Base-by-base conservation (phyloP, 306 rosid genomes). In the Vigna reflexopilosa region DNA sequence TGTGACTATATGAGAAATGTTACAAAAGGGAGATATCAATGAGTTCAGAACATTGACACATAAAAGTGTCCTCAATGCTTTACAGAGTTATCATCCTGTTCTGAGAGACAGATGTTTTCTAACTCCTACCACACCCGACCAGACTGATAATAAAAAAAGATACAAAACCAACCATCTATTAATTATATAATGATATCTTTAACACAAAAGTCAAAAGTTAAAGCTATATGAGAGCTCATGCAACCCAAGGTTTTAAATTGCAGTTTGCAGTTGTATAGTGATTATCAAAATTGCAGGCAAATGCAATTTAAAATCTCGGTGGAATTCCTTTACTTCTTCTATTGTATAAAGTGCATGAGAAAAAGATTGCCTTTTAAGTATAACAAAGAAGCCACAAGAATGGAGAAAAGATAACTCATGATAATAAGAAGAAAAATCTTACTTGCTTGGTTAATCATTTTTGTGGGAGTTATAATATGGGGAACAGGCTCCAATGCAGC, bases 401-500 rank as follows among this genome's bases (percentile, higher is more conserved):
- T n/a, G 30, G 14, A 59, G 44, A 69, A 59, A 74, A 50, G 50
- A 34, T 45, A 9, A 64, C 15, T 11, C 3, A 1, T 9, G 59
- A 40, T 15, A 61, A 7, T 34, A 34, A 34, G 38, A 34, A 34
- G 7, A 73, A 40, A 73, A 72, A 38, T 3, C 97, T 84, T 90
- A 94, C 98, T 91, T 70, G 98, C 97, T 36, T 90, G 90, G 62
- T 86, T 70, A 80, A 94, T 91, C 93, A 94, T 89, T 75, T 85
- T 89, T 9, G 98, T 94, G 17, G 98, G 97, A 80, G 98, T 94
- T 26, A 90, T 86, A 70, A 94, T 90, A 83, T 89, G 97, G 5
- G 98, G 98, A 67, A 87, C 88, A 80, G 97, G 96, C 52, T 94
- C 84, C 70, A 91, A 68, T 57, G 96, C 96, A 78, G 98, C 97